A percentile compares a stretch with the other conserved stretches of the same genome.
Conservation (phyloP, 2,329 filamentous ascomycete species). For the Akanthomyces muscarius region DNA sequence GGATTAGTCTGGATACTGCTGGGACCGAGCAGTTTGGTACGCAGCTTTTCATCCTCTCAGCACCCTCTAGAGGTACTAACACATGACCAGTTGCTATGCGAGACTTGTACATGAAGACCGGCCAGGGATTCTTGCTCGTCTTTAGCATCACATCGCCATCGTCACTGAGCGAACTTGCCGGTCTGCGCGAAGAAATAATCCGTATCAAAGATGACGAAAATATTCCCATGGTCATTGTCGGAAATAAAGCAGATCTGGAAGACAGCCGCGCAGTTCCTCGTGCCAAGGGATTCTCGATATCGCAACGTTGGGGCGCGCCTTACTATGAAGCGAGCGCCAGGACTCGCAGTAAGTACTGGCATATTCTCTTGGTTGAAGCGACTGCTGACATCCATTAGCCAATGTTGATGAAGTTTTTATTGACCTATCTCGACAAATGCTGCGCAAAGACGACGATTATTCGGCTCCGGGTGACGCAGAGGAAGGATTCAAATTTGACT, state of each 20-base stretch:
- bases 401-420: constrained; percentile 91
- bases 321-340: constrained; percentile 90
- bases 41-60: constrained; percentile 28
- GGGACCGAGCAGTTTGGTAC: constrained; percentile 90
- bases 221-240: constrained; percentile 83
- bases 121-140: constrained; percentile 85
- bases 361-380: not conserved
- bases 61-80: constrained; percentile 20
- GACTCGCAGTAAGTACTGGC: constrained; percentile 54
- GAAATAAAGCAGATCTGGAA: constrained; percentile 87
- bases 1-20: constrained; percentile 72
- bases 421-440: constrained; percentile 79
- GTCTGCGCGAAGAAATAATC: constrained; percentile 82
- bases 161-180: constrained; percentile 76
- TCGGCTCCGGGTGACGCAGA: constrained; percentile 33
- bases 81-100: constrained; percentile 55
- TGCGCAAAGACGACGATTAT: constrained; percentile 62
- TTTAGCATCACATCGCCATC: constrained; percentile 86
- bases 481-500: constrained; percentile 41
- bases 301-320: constrained; percentile 82
- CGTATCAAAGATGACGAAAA: constrained; percentile 86
- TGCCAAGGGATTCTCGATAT: constrained; percentile 75
- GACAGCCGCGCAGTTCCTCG: constrained; percentile 77
- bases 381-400: constrained; percentile 39
- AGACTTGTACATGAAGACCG: constrained; percentile 89